A percentile compares a stretch with the other conserved stretches of the same genome.
Evolutionary conservation across 1,139 yeast genomes (phyloP).

Genomic region (Yamadazyma trypodendri): DNA sequence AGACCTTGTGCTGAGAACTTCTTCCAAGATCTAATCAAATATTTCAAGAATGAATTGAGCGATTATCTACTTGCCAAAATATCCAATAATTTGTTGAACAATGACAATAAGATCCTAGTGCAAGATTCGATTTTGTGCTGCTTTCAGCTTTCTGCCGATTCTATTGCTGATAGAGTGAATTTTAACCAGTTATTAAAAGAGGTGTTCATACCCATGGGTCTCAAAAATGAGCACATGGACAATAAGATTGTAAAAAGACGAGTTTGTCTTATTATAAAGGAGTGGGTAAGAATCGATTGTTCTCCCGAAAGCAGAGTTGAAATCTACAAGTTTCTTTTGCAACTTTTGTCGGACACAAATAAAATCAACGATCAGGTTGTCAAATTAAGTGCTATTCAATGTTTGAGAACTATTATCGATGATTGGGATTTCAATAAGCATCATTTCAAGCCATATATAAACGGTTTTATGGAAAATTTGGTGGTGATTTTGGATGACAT

Average conservation of each 20-base stretch:
- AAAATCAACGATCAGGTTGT: slow-evolving; percentile 64
- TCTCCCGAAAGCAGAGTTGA: slow-evolving; percentile 55
- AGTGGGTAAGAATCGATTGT: slow-evolving; percentile 76
- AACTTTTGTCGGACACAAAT: slow-evolving; percentile 37
- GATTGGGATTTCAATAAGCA: slow-evolving; percentile 83
- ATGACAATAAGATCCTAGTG: slow-evolving; percentile 53
- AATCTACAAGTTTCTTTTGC: slow-evolving; percentile 56
- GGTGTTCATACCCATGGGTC: slow-evolving; percentile 67
- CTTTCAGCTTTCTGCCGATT: slow-evolving; percentile 72
- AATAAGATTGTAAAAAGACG: slow-evolving; percentile 72
- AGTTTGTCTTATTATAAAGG: slow-evolving; percentile 69
- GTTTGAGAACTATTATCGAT: slow-evolving; percentile 65
- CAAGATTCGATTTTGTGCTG: slow-evolving; percentile 81
- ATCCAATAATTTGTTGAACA: slow-evolving; percentile 44
- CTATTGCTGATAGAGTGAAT: slow-evolving; percentile 62
- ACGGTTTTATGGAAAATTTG: slow-evolving; percentile 50
- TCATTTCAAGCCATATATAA: slow-evolving; percentile 65
- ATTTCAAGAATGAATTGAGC: slow-evolving; percentile 61
- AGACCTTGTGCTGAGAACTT: slow-evolving; percentile 88
- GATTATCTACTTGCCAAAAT: slow-evolving; percentile 65
- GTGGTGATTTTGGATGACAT: slow-evolving; percentile 48
- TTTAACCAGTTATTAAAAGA: slow-evolving; percentile 59
- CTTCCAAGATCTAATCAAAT: slow-evolving; percentile 69
- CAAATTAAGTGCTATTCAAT: slow-evolving; percentile 69
- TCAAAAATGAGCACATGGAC: slow-evolving; percentile 43